Percentiles rank a stretch among this genome's conserved stretches.
These are phyloP conservation scores for Sequoia sempervirens DNA, from an alignment of 75 land plant species.

Conservation along the genomic window DNA sequence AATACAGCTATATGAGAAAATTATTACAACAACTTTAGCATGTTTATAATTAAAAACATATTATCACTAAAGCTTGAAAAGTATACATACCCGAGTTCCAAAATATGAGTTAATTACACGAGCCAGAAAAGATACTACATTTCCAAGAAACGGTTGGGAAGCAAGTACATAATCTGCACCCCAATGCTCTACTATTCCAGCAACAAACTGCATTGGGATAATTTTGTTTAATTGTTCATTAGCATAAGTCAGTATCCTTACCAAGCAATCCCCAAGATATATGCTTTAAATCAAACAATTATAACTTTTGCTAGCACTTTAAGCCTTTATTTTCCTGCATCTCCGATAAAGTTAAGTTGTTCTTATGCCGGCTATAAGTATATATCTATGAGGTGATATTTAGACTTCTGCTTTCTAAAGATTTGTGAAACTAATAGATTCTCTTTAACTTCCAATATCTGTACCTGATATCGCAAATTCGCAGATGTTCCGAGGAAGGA, in stretches of 20 bases:
- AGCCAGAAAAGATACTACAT: conserved; percentile 66
- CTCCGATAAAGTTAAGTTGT: not conserved
- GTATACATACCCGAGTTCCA: conserved; percentile 79
- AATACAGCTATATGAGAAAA: not conserved
- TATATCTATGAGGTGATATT: not conserved
- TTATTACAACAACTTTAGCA: not conserved
- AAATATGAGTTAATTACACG: conserved; percentile 79
- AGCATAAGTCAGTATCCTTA: not conserved
- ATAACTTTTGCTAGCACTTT: not conserved
- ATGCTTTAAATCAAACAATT: not conserved
- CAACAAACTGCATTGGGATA: conserved; percentile 57
- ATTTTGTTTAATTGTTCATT: not conserved
- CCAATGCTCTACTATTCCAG: conserved; percentile 93
- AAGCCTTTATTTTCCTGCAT: not conserved
- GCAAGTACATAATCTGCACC: conserved; percentile 61
- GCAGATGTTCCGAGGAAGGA: conserved; percentile 83
- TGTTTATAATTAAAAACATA: not conserved
- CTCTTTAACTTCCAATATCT: not conserved
- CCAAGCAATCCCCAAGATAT: not conserved
- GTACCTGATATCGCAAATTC: conserved; percentile 89
- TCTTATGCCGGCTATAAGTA: not conserved
- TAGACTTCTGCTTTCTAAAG: not conserved
- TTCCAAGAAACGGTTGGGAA: conserved; percentile 62
- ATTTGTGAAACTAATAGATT: not conserved
- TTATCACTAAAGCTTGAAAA: not conserved